A percentile compares a stretch with the other conserved stretches of the same genome.
phyloP scores from a whole-genome alignment of 441 rosid genomes.

The Pelargonium fulgidum region DNA sequence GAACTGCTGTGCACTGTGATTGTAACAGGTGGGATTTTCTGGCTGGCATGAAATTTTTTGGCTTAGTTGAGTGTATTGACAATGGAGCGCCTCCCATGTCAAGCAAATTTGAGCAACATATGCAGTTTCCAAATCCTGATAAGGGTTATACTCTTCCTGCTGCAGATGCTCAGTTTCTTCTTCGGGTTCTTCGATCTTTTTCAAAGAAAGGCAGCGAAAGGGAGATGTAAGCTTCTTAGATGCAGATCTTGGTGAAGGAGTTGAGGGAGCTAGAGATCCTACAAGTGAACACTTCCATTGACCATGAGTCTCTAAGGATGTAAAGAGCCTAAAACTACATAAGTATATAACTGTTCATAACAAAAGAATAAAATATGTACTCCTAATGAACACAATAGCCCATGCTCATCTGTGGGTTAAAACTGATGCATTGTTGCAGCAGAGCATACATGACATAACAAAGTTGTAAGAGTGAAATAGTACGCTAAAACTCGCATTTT shows the following conservation, averaged over 20 bases:
- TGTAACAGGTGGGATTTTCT: slow-evolving; percentile 55
- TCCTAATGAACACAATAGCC: no score
- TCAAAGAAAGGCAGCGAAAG: slow-evolving; percentile 75
- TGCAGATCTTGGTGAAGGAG: slow-evolving; percentile 73
- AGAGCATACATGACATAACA: no score
- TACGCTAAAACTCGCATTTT: no score
- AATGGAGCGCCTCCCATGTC: slow-evolving; percentile 95
- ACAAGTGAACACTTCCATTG: slow-evolving; percentile 17
- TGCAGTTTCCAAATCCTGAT: slow-evolving; percentile 71
- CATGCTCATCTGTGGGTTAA: no score
- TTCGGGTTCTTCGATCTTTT: slow-evolving; percentile 55
- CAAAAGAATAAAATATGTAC: no score
- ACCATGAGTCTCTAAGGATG: not conserved
- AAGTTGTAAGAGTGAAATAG: no score
- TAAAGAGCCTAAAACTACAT: no score
- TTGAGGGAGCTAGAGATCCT: slow-evolving; percentile 55
- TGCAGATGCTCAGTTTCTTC: slow-evolving; percentile 60
- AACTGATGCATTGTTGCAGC: no score
- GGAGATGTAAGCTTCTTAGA: slow-evolving; percentile 77
- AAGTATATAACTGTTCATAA: no score
- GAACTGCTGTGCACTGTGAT: slow-evolving; percentile 70
- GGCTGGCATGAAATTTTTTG: slow-evolving; percentile 64
- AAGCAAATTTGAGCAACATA: slow-evolving; percentile 87
- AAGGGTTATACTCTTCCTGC: slow-evolving; percentile 40
- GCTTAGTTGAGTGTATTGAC: slow-evolving; percentile 77